Evolutionary conservation across 169 alveolate genomes (phyloP), one percentile per base, ranked within the genome.

Genomic region (Cytauxzoon felis): DNA sequence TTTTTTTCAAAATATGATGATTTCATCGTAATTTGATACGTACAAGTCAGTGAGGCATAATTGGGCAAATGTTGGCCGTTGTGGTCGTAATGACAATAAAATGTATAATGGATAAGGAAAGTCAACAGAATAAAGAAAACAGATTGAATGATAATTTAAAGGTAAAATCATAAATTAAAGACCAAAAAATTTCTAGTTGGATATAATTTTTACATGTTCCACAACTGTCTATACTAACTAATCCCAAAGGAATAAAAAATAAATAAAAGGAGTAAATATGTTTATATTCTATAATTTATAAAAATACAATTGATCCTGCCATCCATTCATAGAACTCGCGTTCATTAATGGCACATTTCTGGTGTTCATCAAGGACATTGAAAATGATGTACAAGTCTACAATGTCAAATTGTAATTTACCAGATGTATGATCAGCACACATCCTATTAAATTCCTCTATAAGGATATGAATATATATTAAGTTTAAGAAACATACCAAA

Each of bases 271-370:
- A n/a, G 56, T n/a, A 47, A 11, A 42, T n/a, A 9, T 47, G 9
- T 11, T 8, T 2, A 41, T 2, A 60, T 19, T 60, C 43, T 30
- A 47, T 45, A 29, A 24, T 48, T 19, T 40, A 29, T 57, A 75
- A 71, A 42, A 75, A 64, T 5, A 75, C 85, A 8, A 75, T 48
- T 41, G 85, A 64, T 43, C 85, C 96, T 26, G 88, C 90, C 83
- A 91, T 87, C 96, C 96, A 91, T 49, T 89, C 93, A 50, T 87
- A 67, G 52, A 91, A 91, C 54, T 91, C 96, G 47, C 95, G 78
- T 65, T 91, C 96, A 67, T 90, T 90, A 62, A 91, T 88, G 23
- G 95, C 94, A 47, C 91, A 84, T 48, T 91, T 91, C 66, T 91
- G 96, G 64, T 91, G 92, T 38, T 91, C 96, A 57, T 91, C 96